Conservation (phyloP, 2,329 filamentous ascomycete species). For the Zymoseptoria crescenta region DNA sequence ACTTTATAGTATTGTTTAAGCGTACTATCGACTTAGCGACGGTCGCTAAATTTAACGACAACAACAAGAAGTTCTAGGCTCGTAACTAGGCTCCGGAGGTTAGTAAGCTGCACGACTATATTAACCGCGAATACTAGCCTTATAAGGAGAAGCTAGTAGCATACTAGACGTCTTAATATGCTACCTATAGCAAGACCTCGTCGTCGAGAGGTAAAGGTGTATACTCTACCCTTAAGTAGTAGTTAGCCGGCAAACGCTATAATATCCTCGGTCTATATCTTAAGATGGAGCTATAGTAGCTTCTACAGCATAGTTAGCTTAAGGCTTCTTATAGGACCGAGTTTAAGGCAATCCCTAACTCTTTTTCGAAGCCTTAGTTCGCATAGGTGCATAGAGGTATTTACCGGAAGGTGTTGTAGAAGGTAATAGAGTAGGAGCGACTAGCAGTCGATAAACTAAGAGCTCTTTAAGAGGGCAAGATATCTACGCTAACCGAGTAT, state of each 20-base stretch:
- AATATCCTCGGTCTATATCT: neutral
- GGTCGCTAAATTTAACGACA: neutral
- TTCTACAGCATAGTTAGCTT: too few relatives aligned
- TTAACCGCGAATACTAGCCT: neutral
- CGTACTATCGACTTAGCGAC: neutral
- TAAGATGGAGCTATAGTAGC: neutral
- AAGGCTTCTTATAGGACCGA: neutral
- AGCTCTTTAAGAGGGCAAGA: neutral
- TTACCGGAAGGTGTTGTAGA: neutral
- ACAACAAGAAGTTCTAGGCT: neutral
- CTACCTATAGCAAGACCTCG: neutral
- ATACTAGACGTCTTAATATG: neutral
- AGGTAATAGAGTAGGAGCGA: neutral
- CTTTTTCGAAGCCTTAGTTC: neutral
- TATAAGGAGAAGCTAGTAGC: slow-evolving; percentile 1
- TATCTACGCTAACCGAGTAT: neutral
- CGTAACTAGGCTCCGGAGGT: too few relatives aligned
- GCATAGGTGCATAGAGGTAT: neutral
- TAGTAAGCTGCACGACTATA: neutral
- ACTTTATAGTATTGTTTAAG: neutral
- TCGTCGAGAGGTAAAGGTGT: neutral
- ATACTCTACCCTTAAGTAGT: neutral
- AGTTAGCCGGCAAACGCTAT: neutral
- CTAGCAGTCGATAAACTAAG: neutral
- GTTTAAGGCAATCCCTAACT: neutral